Base-by-base conservation (phyloP, 768 basidiomycete genomes). In the Aureoboletus auriporus region DNA sequence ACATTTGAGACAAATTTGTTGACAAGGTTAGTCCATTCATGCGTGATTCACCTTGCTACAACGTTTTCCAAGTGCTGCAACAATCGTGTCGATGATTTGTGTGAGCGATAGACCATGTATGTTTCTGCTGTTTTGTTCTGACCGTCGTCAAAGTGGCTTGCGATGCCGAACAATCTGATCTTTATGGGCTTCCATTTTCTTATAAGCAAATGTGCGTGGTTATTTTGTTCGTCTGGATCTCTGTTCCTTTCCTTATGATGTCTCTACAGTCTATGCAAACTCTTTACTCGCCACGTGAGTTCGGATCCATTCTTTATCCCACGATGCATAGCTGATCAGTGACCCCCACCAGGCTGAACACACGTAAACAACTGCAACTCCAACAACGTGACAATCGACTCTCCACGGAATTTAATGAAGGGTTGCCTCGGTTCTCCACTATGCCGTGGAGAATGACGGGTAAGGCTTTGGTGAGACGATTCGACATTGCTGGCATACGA, bases 131-230 rank as follows among this genome's bases (percentile, higher is more conserved):
- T 44, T 27, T 39, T 26, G 4, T 30, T 29, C n/a, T 48, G 44
- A 52, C 28, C 4, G 0, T 45, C 6, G 6, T 13, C 27, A 5
- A 48, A 66, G 78, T 79, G 78, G 78, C 52, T 79, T 14, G 51
- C 61, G 6, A 71, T 77, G 66, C 70, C 74, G 5, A 47, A 60
- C 10, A 77, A 78, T 47, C 69, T 79, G 4, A 61, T 79, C 11
- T 79, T 79, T 54, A 69, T 78, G 74, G 78, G 71, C 1, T 51
- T 80, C 5, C 75, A 79, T 55, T 75, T 79, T 50, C 66, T 77
- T 16, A 79, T 80, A 44, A 69, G 72, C 55, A 80, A 80, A 64
- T 55, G 76, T 78, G 46, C 44, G 71, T 56, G 12, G 12, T 49
- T 28, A 3, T 26, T 13, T 36, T 17, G 6, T 4, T 36, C 6